Evolutionary conservation across 78 protist genomes (phyloP), one percentile per base, ranked within the genome.

Genomic region (Pigoraptor vietnamica): DNA sequence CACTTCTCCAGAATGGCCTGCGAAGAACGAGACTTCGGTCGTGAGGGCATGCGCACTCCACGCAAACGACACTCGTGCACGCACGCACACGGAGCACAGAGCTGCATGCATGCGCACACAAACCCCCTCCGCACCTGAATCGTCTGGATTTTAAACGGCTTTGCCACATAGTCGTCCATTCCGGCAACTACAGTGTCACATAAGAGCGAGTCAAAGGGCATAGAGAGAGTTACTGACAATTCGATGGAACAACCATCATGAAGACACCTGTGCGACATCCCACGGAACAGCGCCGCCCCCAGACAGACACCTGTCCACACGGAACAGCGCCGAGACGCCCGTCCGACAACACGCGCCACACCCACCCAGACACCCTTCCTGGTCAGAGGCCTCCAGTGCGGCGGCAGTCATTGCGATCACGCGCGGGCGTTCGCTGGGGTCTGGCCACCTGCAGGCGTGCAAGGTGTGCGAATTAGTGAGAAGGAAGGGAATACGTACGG

Each of bases 371-470:
- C 67, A 48, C 14, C 67, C 67, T 14, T 48, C 67, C 14, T 48
- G 67, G 67, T 48, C 67, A 48, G 67, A 48, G 6, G 67, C 67
- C 67, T 90, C 86, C 86, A 91, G 39, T 36, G 94, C 96, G 88
- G 91, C 84, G 40, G 96, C 96, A 23, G 96, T 93, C 0, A 94
- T 83, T 6, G 96, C 96, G 40, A 93, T 87, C n/a, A 94, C 93
- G 21, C 91, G 94, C 88, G 88, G 35, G 88, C 88, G 88, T 10
- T 35, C 84, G 35, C 10, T 37, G 25, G 23, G 23, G 38, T 6
- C 39, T 2, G 88, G 67, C 67, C 67, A 48, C 14, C 67, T 48
- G 67, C 67, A 14, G 14, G 67, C 67, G 14, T 6, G 6, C 29
- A 48, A 48, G 14, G 14, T 48, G 67, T 6, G 14, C 67, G 14